Evolutionary conservation across 305 asterid species (phyloP).

Genomic region (Solanum hybrid): DNA sequence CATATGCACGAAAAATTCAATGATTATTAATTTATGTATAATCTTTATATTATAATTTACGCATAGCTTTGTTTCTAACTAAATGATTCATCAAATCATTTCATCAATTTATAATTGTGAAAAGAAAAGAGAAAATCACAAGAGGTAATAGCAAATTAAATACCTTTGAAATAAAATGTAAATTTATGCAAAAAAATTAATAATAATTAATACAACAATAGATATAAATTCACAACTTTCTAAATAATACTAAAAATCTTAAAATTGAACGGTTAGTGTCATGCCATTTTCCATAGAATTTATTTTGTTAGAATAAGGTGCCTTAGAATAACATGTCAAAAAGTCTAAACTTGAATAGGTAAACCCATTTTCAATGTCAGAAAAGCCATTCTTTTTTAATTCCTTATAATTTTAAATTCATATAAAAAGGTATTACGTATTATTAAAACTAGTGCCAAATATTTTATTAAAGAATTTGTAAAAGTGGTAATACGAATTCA

Average conservation of each 20-base stretch:
- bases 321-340: neutral
- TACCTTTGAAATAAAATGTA: too few species aligned
- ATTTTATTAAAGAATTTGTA: neutral
- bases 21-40: neutral
- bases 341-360: neutral
- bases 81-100: neutral
- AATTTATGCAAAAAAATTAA: neutral
- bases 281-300: neutral
- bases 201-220: too few species aligned
- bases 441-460: neutral
- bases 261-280: neutral
- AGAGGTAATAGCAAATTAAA: too few species aligned
- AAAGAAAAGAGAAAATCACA: too few species aligned
- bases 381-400: neutral
- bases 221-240: too few species aligned
- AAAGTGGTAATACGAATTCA: neutral
- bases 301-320: neutral
- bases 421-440: neutral
- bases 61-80: neutral
- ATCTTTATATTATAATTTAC: too few species aligned
- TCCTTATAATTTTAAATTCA: neutral
- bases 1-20: neutral
- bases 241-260: neutral
- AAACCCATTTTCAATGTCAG: neutral
- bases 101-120: too few species aligned